Conservation (phyloP, 2,329 filamentous ascomycete species). For the Domatiomyces catenatus region DNA sequence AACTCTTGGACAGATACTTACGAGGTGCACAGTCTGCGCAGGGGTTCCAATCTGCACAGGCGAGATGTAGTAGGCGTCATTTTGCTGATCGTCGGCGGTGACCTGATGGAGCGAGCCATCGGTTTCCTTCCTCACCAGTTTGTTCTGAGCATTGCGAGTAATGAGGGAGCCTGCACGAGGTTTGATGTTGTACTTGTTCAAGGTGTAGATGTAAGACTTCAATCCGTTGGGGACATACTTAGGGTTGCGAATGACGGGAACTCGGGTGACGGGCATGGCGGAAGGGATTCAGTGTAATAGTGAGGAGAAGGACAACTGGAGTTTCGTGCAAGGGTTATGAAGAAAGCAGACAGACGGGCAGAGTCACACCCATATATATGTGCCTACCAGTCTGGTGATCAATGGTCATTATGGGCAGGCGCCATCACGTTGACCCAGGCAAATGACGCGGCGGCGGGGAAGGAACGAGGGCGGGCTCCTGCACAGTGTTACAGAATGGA, state of each 20-base stretch:
- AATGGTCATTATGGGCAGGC: not conserved
- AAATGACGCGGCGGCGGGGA: not conserved
- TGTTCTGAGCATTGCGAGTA: slow-evolving; percentile 37
- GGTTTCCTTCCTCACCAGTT: slow-evolving; percentile 17
- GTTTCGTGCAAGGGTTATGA: not conserved
- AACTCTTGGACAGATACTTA: not conserved
- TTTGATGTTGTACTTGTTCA: slow-evolving; percentile 48
- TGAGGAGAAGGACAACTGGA: not conserved
- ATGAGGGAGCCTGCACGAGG: slow-evolving; percentile 46
- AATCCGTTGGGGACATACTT: slow-evolving; percentile 44
- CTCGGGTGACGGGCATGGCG: slow-evolving; percentile 26
- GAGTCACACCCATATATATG: not conserved
- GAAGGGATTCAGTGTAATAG: slow-evolving; percentile 2
- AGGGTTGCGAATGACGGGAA: slow-evolving; percentile 40
- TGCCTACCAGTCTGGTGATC: not conserved
- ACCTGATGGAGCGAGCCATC: slow-evolving; percentile 22
- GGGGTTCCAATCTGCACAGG: slow-evolving; percentile 51
- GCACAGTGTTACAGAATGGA: not conserved
- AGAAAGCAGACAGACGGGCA: not conserved
- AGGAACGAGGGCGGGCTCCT: not conserved
- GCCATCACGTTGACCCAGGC: not conserved
- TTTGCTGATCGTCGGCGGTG: slow-evolving; percentile 48
- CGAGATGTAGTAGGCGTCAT: slow-evolving; percentile 51
- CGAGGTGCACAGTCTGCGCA: slow-evolving; percentile 38
- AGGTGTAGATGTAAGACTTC: slow-evolving; percentile 47